Percentiles rank a stretch among this genome's conserved stretches.
Conservation (phyloP, 140 eudicot species). For the Cichorium intybus region DNA sequence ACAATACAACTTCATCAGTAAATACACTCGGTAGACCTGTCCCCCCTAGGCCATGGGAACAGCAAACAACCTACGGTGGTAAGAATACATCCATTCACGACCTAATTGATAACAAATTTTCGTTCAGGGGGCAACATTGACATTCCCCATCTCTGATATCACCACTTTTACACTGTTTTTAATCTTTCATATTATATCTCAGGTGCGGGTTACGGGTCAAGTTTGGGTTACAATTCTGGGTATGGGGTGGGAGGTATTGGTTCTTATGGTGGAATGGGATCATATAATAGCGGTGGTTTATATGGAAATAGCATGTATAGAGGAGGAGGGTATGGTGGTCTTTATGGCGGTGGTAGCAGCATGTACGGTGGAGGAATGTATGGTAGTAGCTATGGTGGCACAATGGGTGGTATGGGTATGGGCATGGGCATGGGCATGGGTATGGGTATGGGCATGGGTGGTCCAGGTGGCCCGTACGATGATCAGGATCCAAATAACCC, state of each 20-base stretch:
- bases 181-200: not conserved
- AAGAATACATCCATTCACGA: conserved; percentile 13
- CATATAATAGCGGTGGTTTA: conserved; percentile 59
- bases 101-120: not conserved
- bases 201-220: conserved; percentile 59
- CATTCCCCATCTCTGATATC: not conserved
- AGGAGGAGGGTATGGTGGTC: conserved; percentile 74
- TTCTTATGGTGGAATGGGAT: conserved; percentile 65
- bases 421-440: conserved; percentile 45
- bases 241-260: conserved; percentile 57
- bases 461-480: conserved; percentile 81
- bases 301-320: conserved; percentile 85
- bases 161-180: not conserved
- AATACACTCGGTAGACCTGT: conserved; percentile 79
- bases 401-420: conserved; percentile 55
- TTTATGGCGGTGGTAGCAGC: conserved; percentile 43
- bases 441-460: conserved; percentile 77
- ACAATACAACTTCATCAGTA: conserved; percentile 41
- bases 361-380: conserved; percentile 79
- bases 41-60: conserved; percentile 94
- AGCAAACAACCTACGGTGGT: conserved; percentile 71
- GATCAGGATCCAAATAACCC: conserved; percentile 95
- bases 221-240: conserved; percentile 62
- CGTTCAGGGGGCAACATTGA: not conserved
- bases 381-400: conserved; percentile 63